These are phyloP conservation scores for Pyricularia grisea DNA, from an alignment of 2,329 filamentous ascomycete species.

Conservation along the genomic window DNA sequence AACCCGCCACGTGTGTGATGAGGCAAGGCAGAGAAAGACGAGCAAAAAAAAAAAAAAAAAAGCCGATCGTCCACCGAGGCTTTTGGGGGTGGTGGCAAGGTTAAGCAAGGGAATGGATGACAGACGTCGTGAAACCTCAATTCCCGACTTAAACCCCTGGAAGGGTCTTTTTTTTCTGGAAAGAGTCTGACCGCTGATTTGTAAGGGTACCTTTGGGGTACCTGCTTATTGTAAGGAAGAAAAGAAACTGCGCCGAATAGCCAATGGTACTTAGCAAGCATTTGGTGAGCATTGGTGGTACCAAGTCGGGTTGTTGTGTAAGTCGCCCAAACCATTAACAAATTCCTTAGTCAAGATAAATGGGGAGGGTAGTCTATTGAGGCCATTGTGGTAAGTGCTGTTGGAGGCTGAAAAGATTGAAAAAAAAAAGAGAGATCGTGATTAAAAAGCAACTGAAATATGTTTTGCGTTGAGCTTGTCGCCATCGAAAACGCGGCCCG, in stretches of 20 bases:
- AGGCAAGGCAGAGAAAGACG: neutral
- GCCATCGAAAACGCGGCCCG: neutral
- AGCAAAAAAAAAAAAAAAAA: neutral
- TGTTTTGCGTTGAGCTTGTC: neutral
- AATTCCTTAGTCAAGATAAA: neutral
- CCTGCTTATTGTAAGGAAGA: neutral
- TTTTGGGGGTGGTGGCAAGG: neutral
- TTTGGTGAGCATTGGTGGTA: neutral
- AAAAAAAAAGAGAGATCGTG: neutral
- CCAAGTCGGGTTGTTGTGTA: neutral
- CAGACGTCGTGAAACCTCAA: neutral
- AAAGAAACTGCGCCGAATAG: too few species aligned
- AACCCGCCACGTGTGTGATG: neutral
- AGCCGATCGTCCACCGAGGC: neutral
- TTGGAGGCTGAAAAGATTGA: neutral
- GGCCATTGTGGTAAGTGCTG: neutral
- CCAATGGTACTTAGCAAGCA: neutral
- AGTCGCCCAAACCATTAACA: neutral
- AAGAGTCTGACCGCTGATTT: neutral
- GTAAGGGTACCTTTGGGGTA: neutral
- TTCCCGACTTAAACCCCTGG: neutral
- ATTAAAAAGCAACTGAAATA: neutral
- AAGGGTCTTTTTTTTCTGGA: neutral
- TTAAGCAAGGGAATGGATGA: neutral
- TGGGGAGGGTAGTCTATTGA: too few species aligned